Evolutionary conservation across 1,284 basidiomycete genomes (phyloP).

Genomic region (Cryptococcus sp.): DNA sequence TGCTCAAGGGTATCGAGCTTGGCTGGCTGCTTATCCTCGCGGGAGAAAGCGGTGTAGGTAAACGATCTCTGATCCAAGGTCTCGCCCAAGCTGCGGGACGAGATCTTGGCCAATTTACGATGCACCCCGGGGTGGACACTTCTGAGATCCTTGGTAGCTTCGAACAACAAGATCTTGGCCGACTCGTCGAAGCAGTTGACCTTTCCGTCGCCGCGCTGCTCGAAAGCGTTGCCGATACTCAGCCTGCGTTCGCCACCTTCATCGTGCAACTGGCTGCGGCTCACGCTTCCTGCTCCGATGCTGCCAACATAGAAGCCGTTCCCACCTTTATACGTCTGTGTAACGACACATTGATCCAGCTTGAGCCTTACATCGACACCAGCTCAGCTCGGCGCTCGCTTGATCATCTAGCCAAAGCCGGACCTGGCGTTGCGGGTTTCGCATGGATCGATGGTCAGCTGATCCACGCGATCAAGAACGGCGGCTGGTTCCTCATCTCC

Average conservation of each 20-base stretch:
- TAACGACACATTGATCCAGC: conserved; percentile 5
- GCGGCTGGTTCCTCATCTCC: conserved; percentile 89
- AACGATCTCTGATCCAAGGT: conserved; percentile 72
- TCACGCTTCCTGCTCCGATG: conserved; percentile 21
- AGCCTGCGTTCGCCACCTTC: conserved; percentile 18
- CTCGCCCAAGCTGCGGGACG: conserved; percentile 74
- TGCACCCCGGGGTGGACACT: conserved; percentile 89
- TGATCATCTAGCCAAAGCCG: conserved; percentile 52
- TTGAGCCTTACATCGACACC: conserved; percentile 19
- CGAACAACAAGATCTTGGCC: conserved; percentile 72
- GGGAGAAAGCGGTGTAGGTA: conserved; percentile 74
- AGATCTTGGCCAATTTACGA: conserved; percentile 68
- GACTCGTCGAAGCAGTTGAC: conserved; percentile 24
- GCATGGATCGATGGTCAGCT: conserved; percentile 98
- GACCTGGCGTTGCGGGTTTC: conserved; percentile 61
- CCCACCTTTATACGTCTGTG: conserved; percentile 11
- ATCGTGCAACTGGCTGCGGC: conserved; percentile 18
- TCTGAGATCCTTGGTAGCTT: conserved; percentile 94
- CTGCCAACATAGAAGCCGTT: conserved; percentile 16
- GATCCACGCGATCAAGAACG: conserved; percentile 78
- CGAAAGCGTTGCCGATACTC: conserved; percentile 23
- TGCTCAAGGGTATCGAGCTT: conserved; percentile 72
- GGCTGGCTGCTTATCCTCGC: conserved; percentile 88
- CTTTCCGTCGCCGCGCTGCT: conserved; percentile 16
- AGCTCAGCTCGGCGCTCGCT: conserved; percentile 40